Evolutionary conservation across 768 basidiomycete species (phyloP).

Genomic region (Grammothele lineata): DNA sequence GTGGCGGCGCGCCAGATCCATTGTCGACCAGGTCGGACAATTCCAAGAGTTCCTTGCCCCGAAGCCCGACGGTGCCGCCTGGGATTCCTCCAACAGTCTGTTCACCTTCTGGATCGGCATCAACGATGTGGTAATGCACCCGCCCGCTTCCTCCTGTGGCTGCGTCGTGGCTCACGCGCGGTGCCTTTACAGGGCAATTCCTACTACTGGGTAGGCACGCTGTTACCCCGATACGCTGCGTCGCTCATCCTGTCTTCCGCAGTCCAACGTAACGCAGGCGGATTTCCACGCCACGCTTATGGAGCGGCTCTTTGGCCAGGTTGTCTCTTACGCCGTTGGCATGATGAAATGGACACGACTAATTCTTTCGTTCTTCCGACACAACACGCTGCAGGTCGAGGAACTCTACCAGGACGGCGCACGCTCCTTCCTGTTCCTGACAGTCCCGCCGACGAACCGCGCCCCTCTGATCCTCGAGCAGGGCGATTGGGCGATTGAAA

Average conservation of each 20-base stretch:
- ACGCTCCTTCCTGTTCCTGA: conserved; percentile 34
- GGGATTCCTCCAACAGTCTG: conserved; percentile 30
- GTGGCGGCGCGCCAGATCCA: conserved; percentile 21
- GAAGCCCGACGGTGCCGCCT: conserved; percentile 29
- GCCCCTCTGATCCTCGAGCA: conserved; percentile 37
- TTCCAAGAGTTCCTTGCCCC: conserved; percentile 29
- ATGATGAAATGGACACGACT: neutral
- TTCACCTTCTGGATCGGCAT: conserved; percentile 36
- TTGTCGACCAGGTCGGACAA: conserved; percentile 33
- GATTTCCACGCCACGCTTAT: conserved; percentile 32
- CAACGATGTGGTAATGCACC: conserved; percentile 30
- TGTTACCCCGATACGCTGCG: no score
- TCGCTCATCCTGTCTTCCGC: neutral
- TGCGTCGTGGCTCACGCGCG: conserved; percentile 3
- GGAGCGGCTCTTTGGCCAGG: conserved; percentile 31
- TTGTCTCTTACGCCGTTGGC: conserved; percentile 2
- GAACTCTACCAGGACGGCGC: conserved; percentile 41
- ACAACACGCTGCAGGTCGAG: conserved; percentile 36
- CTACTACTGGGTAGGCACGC: conserved; percentile 43
- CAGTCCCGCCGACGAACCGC: conserved; percentile 36
- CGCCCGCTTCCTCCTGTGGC: neutral
- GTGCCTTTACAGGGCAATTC: conserved; percentile 39
- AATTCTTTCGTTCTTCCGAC: neutral
- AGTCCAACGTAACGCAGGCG: conserved; percentile 33
- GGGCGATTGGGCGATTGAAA: conserved; percentile 25